Evolutionary conservation across 177 flowering plant genomes (phyloP).

Genomic region (Vitis hybrid): DNA sequence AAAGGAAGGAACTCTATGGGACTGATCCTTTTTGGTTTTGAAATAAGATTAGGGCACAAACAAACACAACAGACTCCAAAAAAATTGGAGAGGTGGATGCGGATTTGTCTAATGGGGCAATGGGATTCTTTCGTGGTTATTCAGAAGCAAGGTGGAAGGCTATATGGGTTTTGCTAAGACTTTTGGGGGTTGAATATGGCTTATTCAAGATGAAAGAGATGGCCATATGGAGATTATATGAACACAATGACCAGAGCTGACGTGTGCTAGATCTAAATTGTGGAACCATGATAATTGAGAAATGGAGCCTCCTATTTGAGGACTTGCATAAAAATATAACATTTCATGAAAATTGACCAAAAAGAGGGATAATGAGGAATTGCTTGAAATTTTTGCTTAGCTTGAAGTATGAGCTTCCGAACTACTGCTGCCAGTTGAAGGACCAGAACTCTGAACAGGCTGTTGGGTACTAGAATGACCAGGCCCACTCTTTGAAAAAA

Average conservation of each 20-base stretch:
- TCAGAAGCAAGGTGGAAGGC: slow-evolving; percentile 25
- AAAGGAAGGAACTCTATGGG: slow-evolving; percentile 17
- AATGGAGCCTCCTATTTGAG: slow-evolving; percentile 26
- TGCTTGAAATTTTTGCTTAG: slow-evolving; percentile 13
- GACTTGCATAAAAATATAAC: slow-evolving; percentile 13
- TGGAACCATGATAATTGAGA: slow-evolving; percentile 28
- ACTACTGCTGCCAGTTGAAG: slow-evolving; percentile 37
- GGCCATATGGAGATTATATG: slow-evolving; percentile 35
- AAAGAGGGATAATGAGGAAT: slow-evolving; percentile 17
- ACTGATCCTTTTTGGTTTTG: slow-evolving; percentile 21
- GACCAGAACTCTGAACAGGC: slow-evolving; percentile 38
- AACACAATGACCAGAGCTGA: slow-evolving; percentile 30
- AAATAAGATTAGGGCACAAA: slow-evolving; percentile 28
- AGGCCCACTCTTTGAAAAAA: slow-evolving; percentile 46
- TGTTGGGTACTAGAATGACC: slow-evolving; percentile 35
- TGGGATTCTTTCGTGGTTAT: slow-evolving; percentile 23
- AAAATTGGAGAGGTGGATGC: slow-evolving; percentile 23
- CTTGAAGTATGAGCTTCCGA: slow-evolving; percentile 37
- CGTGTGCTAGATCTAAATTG: slow-evolving; percentile 30
- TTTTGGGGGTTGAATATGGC: slow-evolving; percentile 30
- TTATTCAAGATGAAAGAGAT: slow-evolving; percentile 38
- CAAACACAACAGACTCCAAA: slow-evolving; percentile 34
- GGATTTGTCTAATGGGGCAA: slow-evolving; percentile 16
- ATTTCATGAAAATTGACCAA: slow-evolving; percentile 20
- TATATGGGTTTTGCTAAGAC: slow-evolving; percentile 27